Percentiles rank a stretch among this genome's conserved stretches.
phyloP scores from a whole-genome alignment of 1,284 basidiomycete genomes.

The Irpex sp. region DNA sequence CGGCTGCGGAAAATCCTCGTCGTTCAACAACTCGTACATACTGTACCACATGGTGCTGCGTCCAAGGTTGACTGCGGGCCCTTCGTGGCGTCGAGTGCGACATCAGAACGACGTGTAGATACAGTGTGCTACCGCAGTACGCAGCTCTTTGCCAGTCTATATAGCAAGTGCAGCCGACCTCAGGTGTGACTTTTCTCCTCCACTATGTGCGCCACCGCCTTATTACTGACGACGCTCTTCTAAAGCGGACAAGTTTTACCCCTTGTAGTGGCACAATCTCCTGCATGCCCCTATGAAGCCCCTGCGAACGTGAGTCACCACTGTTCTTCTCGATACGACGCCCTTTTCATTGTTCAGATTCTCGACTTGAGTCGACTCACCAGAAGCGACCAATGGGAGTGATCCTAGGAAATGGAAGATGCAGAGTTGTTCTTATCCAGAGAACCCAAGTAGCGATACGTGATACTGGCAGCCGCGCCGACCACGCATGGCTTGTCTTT shows the following conservation, averaged over 20 bases:
- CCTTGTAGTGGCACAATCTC: not conserved
- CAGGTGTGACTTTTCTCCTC: not conserved
- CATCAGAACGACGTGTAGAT: not conserved
- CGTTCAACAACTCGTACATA: constrained; percentile 1
- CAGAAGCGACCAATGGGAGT: constrained; percentile 4
- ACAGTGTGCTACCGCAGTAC: not conserved
- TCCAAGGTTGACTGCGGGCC: not conserved
- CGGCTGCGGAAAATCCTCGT: constrained; percentile 5
- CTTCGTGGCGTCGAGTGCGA: not conserved
- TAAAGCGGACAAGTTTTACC: not conserved
- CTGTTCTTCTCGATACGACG: not conserved
- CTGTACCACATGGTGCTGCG: not conserved
- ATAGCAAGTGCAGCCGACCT: not conserved
- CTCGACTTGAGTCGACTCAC: not conserved
- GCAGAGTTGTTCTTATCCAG: not conserved
- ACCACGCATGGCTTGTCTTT: not conserved
- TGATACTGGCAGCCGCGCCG: not conserved
- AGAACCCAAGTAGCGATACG: not conserved
- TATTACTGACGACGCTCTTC: not conserved
- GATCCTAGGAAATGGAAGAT: constrained; percentile 10
- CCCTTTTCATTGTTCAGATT: not conserved
- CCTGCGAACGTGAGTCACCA: constrained; percentile 1
- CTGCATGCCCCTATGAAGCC: not conserved
- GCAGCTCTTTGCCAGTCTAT: not conserved
- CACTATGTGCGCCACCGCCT: not conserved